Percentiles rank a stretch among this genome's conserved stretches.
Conservation (phyloP, 306 rosid genomes). For the Cyclanthera cordifolia region DNA sequence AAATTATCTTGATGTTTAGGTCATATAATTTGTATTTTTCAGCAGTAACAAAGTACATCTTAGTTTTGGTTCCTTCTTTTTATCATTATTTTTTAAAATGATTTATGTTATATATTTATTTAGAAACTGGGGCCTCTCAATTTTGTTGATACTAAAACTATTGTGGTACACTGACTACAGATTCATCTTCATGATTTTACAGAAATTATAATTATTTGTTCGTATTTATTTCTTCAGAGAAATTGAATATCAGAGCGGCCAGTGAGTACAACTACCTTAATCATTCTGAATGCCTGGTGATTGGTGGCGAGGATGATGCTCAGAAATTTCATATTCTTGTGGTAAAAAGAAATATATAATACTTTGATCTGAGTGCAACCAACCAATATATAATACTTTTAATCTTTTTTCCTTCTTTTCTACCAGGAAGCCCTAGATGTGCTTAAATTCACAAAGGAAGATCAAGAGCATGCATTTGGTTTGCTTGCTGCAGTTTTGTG, state of each 20-base stretch:
- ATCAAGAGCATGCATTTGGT: slow-evolving; percentile 57
- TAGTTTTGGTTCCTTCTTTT: neutral
- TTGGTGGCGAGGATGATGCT: slow-evolving; percentile 48
- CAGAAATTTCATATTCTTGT: slow-evolving; percentile 37
- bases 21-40: no score
- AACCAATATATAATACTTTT: slow-evolving; percentile 11
- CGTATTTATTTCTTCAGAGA: slow-evolving; percentile 42
- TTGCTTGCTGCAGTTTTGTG: slow-evolving; percentile 71
- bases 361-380: slow-evolving; percentile 14
- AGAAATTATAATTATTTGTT: neutral
- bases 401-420: neutral
- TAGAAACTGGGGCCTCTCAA: neutral
- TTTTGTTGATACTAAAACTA: neutral
- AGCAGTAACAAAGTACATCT: neutral
- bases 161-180: slow-evolving; percentile 2
- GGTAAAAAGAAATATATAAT: slow-evolving; percentile 39
- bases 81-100: neutral
- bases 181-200: neutral
- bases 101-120: neutral
- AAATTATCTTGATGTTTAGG: no score
- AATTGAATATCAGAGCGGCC: slow-evolving; percentile 53
- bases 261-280: slow-evolving; percentile 75
- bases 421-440: slow-evolving; percentile 62
- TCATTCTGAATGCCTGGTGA: slow-evolving; percentile 65
- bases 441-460: slow-evolving; percentile 50